Percentiles rank a stretch among this genome's conserved stretches.
phyloP scores from a whole-genome alignment of 805 yeast species.

The Ogataea salicorniae region DNA sequence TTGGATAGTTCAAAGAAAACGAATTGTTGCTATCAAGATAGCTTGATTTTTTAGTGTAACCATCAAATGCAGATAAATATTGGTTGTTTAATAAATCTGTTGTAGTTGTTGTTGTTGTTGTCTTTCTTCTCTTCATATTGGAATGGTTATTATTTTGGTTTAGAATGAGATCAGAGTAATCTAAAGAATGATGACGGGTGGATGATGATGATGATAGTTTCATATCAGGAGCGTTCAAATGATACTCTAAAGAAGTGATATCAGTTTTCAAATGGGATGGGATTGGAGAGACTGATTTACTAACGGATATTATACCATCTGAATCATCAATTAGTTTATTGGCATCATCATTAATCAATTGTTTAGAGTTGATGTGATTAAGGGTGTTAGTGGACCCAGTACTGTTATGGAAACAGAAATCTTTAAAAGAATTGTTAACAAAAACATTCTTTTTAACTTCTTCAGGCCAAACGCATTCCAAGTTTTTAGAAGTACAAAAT shows the following conservation, averaged over 20 bases:
- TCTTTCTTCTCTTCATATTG: conserved; percentile 8
- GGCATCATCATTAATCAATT: too few species aligned
- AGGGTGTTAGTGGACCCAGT: too few species aligned
- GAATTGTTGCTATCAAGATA: conserved; percentile 3
- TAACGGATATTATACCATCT: background rate
- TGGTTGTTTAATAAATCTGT: conserved; percentile 8
- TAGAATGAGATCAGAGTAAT: conserved; percentile 13
- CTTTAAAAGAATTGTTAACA: conserved; percentile 26
- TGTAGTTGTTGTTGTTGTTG: conserved; percentile 1
- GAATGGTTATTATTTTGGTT: background rate
- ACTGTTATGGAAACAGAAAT: conserved; percentile 15
- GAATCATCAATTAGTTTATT: background rate
- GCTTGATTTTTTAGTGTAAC: conserved; percentile 14
- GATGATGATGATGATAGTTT: background rate
- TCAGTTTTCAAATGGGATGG: too few species aligned
- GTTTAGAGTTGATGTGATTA: too few species aligned
- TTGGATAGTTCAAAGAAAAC: conserved; percentile 6
- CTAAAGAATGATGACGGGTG: conserved; percentile 11
- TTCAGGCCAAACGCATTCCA: conserved; percentile 36
- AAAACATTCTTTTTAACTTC: conserved; percentile 24
- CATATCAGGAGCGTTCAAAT: conserved; percentile 10
- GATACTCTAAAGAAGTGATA: conserved; percentile 14
- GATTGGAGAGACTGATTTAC: too few species aligned
- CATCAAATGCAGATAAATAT: conserved; percentile 16
- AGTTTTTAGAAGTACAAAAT: conserved; percentile 35